These are phyloP conservation scores for Arthrobotrys conoides DNA, from an alignment of 2,329 filamentous ascomycete species.

Conservation along the genomic window DNA sequence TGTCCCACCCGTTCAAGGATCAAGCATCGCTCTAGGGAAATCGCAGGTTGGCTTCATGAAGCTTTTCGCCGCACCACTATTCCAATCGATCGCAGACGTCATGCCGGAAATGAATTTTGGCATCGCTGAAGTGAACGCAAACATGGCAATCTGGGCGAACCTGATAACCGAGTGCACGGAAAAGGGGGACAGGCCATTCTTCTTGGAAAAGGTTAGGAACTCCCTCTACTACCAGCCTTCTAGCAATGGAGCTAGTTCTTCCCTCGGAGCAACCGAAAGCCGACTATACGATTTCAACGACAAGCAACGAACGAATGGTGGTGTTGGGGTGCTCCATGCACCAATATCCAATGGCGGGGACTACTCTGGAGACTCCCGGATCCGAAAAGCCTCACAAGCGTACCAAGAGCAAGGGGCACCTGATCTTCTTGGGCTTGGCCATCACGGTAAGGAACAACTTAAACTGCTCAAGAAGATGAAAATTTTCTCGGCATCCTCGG, in stretches of 20 bases:
- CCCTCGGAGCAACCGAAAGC: conserved; percentile 35
- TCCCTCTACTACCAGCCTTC: conserved; percentile 44
- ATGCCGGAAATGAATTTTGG: conserved; percentile 88
- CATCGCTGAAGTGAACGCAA: conserved; percentile 83
- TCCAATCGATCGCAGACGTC: conserved; percentile 87
- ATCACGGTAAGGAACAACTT: conserved; percentile 59
- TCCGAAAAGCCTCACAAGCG: conserved; percentile 54
- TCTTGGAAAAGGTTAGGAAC: conserved; percentile 54
- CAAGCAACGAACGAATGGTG: conserved; percentile 47
- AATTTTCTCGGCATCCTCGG: conserved; percentile 47
- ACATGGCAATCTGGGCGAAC: conserved; percentile 80
- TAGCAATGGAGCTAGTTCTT: conserved; percentile 44
- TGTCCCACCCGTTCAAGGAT: conserved; percentile 84
- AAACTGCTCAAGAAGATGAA: conserved; percentile 47
- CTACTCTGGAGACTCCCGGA: conserved; percentile 47
- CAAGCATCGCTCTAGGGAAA: conserved; percentile 81
- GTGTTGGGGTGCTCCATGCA: conserved; percentile 30
- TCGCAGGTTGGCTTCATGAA: conserved; percentile 97
- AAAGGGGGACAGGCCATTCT: conserved; percentile 55
- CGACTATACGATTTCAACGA: conserved; percentile 41
- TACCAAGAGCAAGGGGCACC: conserved; percentile 57
- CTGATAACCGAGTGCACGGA: conserved; percentile 72
- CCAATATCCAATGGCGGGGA: conserved; percentile 51
- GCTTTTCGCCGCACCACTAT: conserved; percentile 91
- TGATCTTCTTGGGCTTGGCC: conserved; percentile 60